These are phyloP conservation scores for Lobosporangium transversale DNA, from an alignment of 192 early-diverging fungal species.

Conservation along the genomic window DNA sequence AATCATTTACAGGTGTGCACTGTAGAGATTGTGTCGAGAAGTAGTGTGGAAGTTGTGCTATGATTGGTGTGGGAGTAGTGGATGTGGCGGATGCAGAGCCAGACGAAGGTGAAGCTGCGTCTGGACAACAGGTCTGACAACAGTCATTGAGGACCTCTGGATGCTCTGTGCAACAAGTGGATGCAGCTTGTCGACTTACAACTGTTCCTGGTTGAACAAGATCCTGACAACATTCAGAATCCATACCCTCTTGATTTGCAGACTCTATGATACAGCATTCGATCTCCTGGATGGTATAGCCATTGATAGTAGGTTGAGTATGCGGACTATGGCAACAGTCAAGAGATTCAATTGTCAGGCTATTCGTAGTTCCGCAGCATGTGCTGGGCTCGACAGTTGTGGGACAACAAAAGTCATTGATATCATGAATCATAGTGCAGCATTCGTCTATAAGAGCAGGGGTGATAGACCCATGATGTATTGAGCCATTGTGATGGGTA, in stretches of 20 bases:
- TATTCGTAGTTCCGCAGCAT: conserved; percentile 30
- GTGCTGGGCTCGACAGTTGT: conserved; percentile 34
- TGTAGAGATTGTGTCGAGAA: conserved; percentile 12
- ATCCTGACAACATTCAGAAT: conserved; percentile 46
- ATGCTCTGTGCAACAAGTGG: conserved; percentile 45
- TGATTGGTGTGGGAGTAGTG: conserved; percentile 11
- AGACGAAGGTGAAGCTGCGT: conserved; percentile 20
- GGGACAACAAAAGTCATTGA: conserved; percentile 48
- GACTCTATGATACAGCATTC: conserved; percentile 46
- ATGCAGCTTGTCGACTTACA: background rate
- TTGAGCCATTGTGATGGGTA: background rate
- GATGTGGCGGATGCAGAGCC: conserved; percentile 18
- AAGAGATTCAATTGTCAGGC: conserved; percentile 22
- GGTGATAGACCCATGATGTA: background rate
- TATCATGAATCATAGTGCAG: conserved; percentile 27
- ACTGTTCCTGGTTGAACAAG: conserved; percentile 17
- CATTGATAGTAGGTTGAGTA: conserved; percentile 2
- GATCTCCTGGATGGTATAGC: conserved; percentile 21
- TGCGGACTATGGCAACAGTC: conserved; percentile 26
- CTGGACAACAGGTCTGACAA: conserved; percentile 46
- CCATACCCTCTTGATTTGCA: conserved; percentile 38
- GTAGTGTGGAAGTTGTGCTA: conserved; percentile 10
- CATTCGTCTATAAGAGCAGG: conserved; percentile 31
- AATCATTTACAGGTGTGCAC: conserved; percentile 19
- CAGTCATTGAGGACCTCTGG: conserved; percentile 45